Conservation (phyloP, 1,284 basidiomycete genomes). For the Rhodotorula sp. region DNA sequence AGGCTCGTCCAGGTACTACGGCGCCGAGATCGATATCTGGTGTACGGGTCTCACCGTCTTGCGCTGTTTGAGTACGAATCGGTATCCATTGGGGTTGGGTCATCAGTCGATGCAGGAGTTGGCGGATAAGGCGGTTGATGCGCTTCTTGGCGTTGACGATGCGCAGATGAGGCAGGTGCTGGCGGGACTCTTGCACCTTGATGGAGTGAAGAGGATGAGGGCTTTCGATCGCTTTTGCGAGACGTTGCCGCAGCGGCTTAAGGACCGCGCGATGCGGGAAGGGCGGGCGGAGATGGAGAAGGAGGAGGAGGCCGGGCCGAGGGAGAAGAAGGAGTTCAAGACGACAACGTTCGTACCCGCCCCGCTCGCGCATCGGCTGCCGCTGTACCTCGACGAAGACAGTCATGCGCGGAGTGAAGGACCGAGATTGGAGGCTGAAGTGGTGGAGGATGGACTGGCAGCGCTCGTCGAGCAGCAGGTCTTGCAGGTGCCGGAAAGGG, state of each 20-base stretch:
- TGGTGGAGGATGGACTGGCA: background rate
- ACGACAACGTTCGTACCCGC: conserved; percentile 53
- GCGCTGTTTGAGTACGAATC: conserved; percentile 53
- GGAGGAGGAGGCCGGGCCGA: conserved; percentile 10
- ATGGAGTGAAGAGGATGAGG: conserved; percentile 52
- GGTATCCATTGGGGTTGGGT: conserved; percentile 56
- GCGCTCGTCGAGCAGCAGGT: background rate
- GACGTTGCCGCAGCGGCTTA: background rate
- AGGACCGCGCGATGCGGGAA: background rate
- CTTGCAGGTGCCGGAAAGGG: too few relatives aligned
- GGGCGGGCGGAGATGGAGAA: conserved; percentile 17
- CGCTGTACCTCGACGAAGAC: conserved; percentile 44
- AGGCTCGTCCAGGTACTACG: conserved; percentile 55
- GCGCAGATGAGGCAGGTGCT: conserved; percentile 50
- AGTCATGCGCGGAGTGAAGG: background rate
- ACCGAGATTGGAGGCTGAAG: conserved; percentile 21
- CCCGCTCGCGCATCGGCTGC: conserved; percentile 54
- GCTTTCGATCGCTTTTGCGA: conserved; percentile 51
- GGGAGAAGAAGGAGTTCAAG: conserved; percentile 50
- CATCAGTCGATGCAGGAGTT: conserved; percentile 54
- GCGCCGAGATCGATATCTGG: conserved; percentile 60
- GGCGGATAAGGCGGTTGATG: conserved; percentile 49
- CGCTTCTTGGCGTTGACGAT: conserved; percentile 51
- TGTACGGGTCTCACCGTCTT: conserved; percentile 57
- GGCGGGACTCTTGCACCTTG: conserved; percentile 53